Evolutionary conservation across 2,329 filamentous ascomycete species (phyloP), one percentile per base, ranked within the genome.

Genomic region (Trichoderma sp.): DNA sequence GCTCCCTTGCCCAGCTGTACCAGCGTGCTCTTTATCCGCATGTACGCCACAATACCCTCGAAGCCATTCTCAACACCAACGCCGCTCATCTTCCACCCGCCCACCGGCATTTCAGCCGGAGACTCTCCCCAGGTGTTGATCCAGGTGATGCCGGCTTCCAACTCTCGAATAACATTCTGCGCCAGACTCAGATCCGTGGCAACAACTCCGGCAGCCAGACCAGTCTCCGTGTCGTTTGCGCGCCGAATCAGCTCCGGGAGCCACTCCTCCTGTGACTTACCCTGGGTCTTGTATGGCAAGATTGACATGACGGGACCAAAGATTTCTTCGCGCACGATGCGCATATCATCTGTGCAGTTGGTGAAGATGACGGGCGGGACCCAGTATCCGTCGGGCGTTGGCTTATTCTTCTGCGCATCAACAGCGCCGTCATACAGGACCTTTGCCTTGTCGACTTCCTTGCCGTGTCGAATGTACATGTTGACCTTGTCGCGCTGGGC

Each of bases 101-200:
- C 93, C 0, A 97, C 93, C 2, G 91, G 91, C 94, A 97, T 97
- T 83, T 97, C 93, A 0, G 94, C 92, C 0, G 93, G 93, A 60
- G 87, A 91, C 82, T 97, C 93, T n/a, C 94, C 93, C 94, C 94
- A 97, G 0, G 92, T 94, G 79, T 97, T 97, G 64, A 97, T 86
- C 93, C 93, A 97, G 1, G 92, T 96, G 75, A 97, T 97, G 40
- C 93, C 93, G 0, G 93, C 93, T 76, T 96, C 86, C 5, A 97
- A 82, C 75, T 88, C 85, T 29, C 87, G 85, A 53, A 95, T 84
- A 0, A 95, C 87, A 55, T 87, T 83, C 75, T 97, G 92, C 68
- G 92, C 93, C 59, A 86, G 77, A 74, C 92, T 91, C 64, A 97
- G 79, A 73, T 96, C 88, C 70, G 87, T 87, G 0, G 92, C 92